Evolutionary conservation across 2,329 filamentous ascomycete genomes (phyloP).

Genomic region (Rhexocercosporidium sp.): DNA sequence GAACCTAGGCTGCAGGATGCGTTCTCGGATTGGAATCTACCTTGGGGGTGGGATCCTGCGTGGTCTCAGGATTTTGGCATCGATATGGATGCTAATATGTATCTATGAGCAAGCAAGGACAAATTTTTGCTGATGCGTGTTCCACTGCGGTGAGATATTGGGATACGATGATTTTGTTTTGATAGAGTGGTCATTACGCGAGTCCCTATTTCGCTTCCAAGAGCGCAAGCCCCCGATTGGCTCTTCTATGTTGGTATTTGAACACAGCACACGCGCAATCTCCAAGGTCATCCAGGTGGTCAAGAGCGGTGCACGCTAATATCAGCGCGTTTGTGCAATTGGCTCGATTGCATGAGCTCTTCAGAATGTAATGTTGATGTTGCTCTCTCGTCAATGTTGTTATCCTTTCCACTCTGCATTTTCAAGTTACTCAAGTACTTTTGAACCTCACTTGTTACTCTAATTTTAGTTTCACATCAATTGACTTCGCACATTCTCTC

Average conservation of each 20-base stretch:
- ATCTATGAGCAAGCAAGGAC: neutral
- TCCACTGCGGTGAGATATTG: neutral
- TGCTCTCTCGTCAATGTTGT: no score
- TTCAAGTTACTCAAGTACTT: no score
- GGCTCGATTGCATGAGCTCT: neutral
- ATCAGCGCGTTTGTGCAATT: neutral
- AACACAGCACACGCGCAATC: no score
- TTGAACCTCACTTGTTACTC: no score
- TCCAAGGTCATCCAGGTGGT: neutral
- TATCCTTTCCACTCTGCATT: no score
- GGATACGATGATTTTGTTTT: neutral
- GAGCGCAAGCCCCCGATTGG: neutral
- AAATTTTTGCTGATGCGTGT: neutral
- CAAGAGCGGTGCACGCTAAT: neutral
- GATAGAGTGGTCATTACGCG: neutral
- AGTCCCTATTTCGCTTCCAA: neutral
- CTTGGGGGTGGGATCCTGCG: conserved; percentile 19
- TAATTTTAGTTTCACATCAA: no score
- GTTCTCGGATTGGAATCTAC: conserved; percentile 22
- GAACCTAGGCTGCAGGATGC: conserved; percentile 13
- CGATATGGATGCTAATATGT: conserved; percentile 11
- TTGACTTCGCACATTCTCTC: no score
- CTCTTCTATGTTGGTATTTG: neutral
- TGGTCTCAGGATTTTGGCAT: conserved; percentile 13
- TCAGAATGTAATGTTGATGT: no score